These are phyloP conservation scores for Ceratobasidium sp. DNA, from an alignment of 1,284 basidiomycete genomes.

Conservation along the genomic window DNA sequence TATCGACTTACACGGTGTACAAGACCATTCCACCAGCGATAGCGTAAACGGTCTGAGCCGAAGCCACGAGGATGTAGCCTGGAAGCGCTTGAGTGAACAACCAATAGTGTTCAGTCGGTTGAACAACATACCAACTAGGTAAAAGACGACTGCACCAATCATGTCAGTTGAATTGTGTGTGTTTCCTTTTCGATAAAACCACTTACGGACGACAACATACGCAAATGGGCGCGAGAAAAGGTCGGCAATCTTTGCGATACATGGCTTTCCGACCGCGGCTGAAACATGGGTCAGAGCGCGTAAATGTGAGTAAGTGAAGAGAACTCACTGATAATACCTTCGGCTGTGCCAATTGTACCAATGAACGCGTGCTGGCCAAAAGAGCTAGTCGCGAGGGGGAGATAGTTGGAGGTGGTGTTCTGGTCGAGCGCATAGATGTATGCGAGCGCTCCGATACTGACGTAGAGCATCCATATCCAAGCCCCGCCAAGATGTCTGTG, in stretches of 20 bases:
- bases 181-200: background rate
- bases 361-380: conserved; percentile 43
- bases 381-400: conserved; percentile 40
- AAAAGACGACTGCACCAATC: conserved; percentile 33
- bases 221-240: conserved; percentile 47
- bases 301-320: background rate
- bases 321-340: conserved; percentile 35
- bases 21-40: conserved; percentile 54
- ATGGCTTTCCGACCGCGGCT: conserved; percentile 60
- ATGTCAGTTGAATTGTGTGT: background rate
- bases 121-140: conserved; percentile 45
- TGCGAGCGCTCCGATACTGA: conserved; percentile 31
- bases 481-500: conserved; percentile 21
- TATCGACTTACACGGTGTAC: conserved; percentile 26
- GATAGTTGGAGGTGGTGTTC: conserved; percentile 39
- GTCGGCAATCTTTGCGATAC: conserved; percentile 60
- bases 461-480: conserved; percentile 30
- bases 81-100: conserved; percentile 19
- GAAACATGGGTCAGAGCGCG: conserved; percentile 45
- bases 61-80: conserved; percentile 55
- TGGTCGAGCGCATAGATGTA: conserved; percentile 36
- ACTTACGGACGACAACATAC: conserved; percentile 48
- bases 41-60: conserved; percentile 51
- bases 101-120: background rate
- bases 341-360: conserved; percentile 36